phyloP scores from a whole-genome alignment of 1,284 basidiomycete species.

The Leccinum colubrinum region DNA sequence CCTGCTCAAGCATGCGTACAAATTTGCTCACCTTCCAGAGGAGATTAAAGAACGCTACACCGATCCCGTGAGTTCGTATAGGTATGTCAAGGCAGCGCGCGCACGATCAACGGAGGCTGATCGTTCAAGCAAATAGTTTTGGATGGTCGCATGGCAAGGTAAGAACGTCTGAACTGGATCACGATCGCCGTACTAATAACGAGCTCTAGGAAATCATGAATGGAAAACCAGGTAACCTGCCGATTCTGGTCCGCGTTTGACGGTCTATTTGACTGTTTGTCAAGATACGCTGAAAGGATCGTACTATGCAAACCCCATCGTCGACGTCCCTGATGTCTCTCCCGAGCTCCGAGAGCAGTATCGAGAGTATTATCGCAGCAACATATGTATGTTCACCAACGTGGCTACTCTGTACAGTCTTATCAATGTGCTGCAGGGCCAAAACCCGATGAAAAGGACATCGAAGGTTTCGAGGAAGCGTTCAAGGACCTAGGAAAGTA shows the following conservation, averaged over 20 bases:
- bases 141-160: conserved; percentile 95
- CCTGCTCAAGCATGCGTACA: conserved; percentile 69
- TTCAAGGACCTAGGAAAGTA: conserved; percentile 84
- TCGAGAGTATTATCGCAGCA: conserved; percentile 78
- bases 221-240: conserved; percentile 66
- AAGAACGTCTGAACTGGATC: conserved; percentile 6
- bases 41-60: conserved; percentile 66
- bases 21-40: conserved; percentile 72
- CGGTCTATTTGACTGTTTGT: conserved; percentile 4
- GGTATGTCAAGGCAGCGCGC: conserved; percentile 40
- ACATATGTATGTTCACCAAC: conserved; percentile 58
- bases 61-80: conserved; percentile 66
- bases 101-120: neutral
- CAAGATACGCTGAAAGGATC: conserved; percentile 85
- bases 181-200: neutral
- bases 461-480: conserved; percentile 79
- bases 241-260: neutral
- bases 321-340: conserved; percentile 62
- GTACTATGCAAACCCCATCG: conserved; percentile 87
- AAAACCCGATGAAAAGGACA: conserved; percentile 45
- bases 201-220: conserved; percentile 85
- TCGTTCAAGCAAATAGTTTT: conserved; percentile 51
- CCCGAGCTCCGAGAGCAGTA: conserved; percentile 51
- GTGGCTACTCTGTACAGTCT: neutral
- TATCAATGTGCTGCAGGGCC: conserved; percentile 61